These are phyloP conservation scores for Candida boleticola DNA, from an alignment of 805 yeast species.

Conservation along the genomic window DNA sequence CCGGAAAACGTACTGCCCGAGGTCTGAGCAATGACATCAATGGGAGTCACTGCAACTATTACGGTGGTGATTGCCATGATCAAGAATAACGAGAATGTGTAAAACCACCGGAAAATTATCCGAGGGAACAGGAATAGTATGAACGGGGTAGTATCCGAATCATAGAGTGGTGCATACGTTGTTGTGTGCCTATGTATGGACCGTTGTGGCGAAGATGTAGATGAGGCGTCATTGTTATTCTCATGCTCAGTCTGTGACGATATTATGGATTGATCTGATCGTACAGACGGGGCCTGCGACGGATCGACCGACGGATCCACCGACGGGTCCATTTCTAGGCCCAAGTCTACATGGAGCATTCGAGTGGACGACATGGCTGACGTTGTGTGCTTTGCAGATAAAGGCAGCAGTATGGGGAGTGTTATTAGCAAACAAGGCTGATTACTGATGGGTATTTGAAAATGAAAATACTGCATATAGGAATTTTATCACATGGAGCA, in stretches of 20 bases:
- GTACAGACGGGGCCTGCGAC: neutral
- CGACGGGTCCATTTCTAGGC: neutral
- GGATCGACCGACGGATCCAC: neutral
- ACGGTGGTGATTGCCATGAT: slow-evolving; percentile 39
- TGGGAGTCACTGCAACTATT: slow-evolving; percentile 68
- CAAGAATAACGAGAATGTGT: slow-evolving; percentile 25
- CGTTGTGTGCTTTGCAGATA: too few species aligned
- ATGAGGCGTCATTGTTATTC: neutral
- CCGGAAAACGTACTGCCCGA: slow-evolving; percentile 58
- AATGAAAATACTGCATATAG: too few species aligned
- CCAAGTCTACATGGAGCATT: neutral
- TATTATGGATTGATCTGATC: slow-evolving; percentile 5
- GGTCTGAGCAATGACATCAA: slow-evolving; percentile 70
- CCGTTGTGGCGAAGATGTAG: neutral
- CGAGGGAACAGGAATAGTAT: slow-evolving; percentile 4
- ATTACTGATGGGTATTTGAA: too few species aligned
- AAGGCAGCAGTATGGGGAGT: too few species aligned
- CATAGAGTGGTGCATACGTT: slow-evolving; percentile 3
- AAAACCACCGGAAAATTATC: slow-evolving; percentile 23
- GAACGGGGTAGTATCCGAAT: slow-evolving; percentile 3
- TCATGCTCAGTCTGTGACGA: neutral
- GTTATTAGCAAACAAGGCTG: too few species aligned
- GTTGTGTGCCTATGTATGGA: slow-evolving; percentile 2
- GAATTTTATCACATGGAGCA: too few species aligned
- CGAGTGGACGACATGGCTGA: neutral